Evolutionary conservation across 352 stramenopile species (phyloP).

Genomic region (Globisporangium echinulatum): DNA sequence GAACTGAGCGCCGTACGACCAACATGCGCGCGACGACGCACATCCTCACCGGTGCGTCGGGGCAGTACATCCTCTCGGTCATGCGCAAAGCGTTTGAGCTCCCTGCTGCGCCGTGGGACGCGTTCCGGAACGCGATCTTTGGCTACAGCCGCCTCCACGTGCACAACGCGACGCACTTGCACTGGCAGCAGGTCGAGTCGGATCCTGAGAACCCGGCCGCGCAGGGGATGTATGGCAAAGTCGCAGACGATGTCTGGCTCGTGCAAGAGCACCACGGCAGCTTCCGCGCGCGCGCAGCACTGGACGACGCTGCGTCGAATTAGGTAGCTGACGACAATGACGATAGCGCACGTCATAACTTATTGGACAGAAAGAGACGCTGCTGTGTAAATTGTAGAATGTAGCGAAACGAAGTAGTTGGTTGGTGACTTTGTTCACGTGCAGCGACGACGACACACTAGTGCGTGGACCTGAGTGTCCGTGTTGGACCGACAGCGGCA

Average conservation of each 20-base stretch:
- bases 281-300: constrained; percentile 25
- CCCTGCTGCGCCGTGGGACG: constrained; percentile 53
- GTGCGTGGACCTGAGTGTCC: too few species aligned
- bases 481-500: too few species aligned
- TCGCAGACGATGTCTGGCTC: constrained; percentile 87
- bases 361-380: too few species aligned
- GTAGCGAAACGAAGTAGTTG: too few species aligned
- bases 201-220: constrained; percentile 72
- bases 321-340: too few species aligned
- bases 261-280: constrained; percentile 88
- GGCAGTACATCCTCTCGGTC: constrained; percentile 70
- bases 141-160: constrained; percentile 82
- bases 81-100: constrained; percentile 79
- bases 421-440: too few species aligned
- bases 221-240: constrained; percentile 66
- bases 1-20: constrained; percentile 54
- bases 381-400: too few species aligned
- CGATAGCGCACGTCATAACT: too few species aligned
- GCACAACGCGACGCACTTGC: constrained; percentile 83
- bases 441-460: too few species aligned
- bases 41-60: constrained; percentile 86
- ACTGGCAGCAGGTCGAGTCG: constrained; percentile 84
- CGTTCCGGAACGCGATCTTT: constrained; percentile 85
- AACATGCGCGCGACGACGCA: constrained; percentile 86
- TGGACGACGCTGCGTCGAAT: constrained; percentile 14